phyloP scores from a whole-genome alignment of 345 rosid genomes.

The Acer yangbiense region DNA sequence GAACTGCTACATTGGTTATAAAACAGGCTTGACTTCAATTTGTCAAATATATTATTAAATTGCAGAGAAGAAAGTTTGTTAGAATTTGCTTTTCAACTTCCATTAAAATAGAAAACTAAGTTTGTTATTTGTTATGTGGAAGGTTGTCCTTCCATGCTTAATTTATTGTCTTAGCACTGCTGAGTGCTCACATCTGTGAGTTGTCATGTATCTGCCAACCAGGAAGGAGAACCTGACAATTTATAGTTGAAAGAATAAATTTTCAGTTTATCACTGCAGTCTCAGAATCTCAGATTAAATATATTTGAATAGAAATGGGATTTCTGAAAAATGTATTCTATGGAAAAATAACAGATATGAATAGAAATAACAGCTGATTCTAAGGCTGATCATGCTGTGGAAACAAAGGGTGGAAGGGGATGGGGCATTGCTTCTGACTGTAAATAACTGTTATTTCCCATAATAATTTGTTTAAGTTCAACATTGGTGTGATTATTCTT shows the following conservation, averaged over 20 bases:
- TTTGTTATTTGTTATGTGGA: neutral
- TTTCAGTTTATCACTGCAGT: neutral
- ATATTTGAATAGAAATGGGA: too few species aligned
- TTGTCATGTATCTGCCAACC: neutral
- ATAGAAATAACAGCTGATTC: neutral
- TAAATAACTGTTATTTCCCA: neutral
- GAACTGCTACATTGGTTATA: too few species aligned
- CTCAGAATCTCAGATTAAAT: neutral
- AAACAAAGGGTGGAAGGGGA: neutral
- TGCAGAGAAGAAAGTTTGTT: neutral
- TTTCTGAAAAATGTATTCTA: too few species aligned
- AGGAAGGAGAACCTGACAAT: neutral
- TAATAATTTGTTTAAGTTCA: conserved; percentile 9
- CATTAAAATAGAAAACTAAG: neutral
- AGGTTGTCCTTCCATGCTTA: neutral
- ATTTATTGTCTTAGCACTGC: neutral
- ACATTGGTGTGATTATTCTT: neutral
- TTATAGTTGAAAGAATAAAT: neutral
- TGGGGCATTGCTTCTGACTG: neutral
- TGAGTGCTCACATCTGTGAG: neutral
- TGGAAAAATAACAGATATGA: neutral
- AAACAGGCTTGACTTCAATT: neutral
- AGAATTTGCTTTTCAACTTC: neutral
- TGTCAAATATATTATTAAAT: neutral
- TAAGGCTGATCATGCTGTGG: too few species aligned